Evolutionary conservation across 768 basidiomycete genomes (phyloP), one percentile per base, ranked within the genome.

Genomic region (Tulasnella sp.): DNA sequence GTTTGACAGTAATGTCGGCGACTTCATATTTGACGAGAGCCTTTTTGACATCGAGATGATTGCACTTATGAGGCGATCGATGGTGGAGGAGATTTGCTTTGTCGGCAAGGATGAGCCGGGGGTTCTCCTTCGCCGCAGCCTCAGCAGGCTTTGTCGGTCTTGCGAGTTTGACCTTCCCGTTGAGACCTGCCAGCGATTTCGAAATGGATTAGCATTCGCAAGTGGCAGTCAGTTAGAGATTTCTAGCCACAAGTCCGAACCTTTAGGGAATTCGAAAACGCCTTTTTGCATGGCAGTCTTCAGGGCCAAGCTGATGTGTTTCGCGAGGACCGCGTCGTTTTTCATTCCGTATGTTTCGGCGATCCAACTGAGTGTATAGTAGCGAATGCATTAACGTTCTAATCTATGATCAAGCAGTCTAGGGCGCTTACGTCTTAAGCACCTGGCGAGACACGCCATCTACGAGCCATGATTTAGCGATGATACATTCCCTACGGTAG

Each of bases 401-500:
- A n/a, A n/a, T 38, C 38, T 8, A 41, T 1, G 2, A 53, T 53
- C 15, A 43, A 19, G 11, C 10, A 19, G 41, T 11, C 11, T 11
- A 10, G 41, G 41, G 11, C 41, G 34, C 34, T 38, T 38, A 56
- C 54, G 41, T 46, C 21, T 56, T 56, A 42, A 56, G 41, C 3
- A 56, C 54, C 17, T 38, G 54, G 8, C 54, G 54, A 17, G 54
- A 56, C 41, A 56, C 54, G 7, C 54, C 54, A n/a, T 56, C 34
- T 24, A 29, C 29, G 29, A 42, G 38, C 44, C 44, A 43, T 43
- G 54, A 29, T 24, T 56, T 38, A 42, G 41, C 22, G 41, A 56
- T 19, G 24, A 56, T 56, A 12, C 54, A 56, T 19, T 25, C 43
- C 44, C 54, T 56, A 43, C n/a, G n/a, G n/a, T n/a, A n/a, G n/a